phyloP scores from a whole-genome alignment of 2,329 filamentous ascomycete species.

The Fusarium proliferatum region DNA sequence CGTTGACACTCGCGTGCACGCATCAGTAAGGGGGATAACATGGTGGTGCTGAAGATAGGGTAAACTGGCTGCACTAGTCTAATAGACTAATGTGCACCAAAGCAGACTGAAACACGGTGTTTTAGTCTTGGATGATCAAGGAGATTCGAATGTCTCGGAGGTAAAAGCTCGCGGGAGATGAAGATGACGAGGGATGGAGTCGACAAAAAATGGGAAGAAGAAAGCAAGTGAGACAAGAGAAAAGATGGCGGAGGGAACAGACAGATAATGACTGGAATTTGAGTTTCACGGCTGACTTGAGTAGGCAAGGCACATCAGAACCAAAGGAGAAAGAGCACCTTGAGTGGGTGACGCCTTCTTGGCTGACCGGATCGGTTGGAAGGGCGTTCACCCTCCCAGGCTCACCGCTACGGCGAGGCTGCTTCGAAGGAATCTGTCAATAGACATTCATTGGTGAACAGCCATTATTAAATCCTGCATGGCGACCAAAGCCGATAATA shows the following conservation, averaged over 20 bases:
- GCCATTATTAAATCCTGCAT: not conserved
- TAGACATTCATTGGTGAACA: not conserved
- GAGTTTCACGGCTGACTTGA: not conserved
- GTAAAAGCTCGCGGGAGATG: not conserved
- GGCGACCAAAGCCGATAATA: not conserved
- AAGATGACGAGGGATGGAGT: not conserved
- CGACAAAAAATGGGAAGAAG: not conserved
- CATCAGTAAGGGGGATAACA: conserved; percentile 6
- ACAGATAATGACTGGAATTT: not conserved
- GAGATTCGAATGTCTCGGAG: conserved; percentile 1
- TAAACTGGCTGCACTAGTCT: conserved; percentile 11
- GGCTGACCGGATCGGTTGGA: not conserved
- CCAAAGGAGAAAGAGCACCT: not conserved
- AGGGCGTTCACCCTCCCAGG: not conserved
- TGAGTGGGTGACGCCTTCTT: not conserved
- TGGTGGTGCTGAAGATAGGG: not conserved
- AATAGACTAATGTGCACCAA: not conserved
- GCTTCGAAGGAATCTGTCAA: not conserved
- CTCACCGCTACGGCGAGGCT: conserved; percentile 11
- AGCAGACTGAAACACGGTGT: not conserved
- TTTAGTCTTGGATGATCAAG: not conserved
- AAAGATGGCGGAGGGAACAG: not conserved
- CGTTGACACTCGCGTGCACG: not conserved
- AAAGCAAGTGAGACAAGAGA: conserved; percentile 9
- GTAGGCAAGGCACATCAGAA: not conserved